Evolutionary conservation across 2,329 filamentous ascomycete genomes (phyloP), one percentile per base, ranked within the genome.

Genomic region (Aureobasidium sp.): DNA sequence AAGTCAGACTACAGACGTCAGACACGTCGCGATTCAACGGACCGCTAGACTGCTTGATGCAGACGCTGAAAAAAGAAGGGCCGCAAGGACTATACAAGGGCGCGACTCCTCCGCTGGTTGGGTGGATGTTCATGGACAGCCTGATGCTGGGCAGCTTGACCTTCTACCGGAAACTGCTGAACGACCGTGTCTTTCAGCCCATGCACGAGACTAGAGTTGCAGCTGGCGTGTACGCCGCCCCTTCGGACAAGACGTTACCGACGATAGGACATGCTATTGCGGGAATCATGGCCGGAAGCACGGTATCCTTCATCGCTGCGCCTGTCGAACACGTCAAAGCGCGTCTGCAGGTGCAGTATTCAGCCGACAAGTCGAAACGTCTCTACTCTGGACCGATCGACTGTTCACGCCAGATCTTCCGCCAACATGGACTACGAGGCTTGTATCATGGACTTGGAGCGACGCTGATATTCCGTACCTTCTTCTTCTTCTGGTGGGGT

Each of bases 401-500:
- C 77, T 96, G 91, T 73, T 74, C 87, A 41, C 77, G 75, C 67
- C 93, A 91, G 75, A 85, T 90, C 49, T 70, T 80, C 53, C 72
- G 73, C 29, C 70, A 73, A 56, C 91, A 97, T 73, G 93, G 94
- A 49, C 69, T 97, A 2, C 72, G 76, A 25, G 94, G 93, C 39
- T 74, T 99, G 8, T 99, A 93, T 75, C 91, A 91, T 72, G 94
- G 94, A 0, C 82, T 99, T 14, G 79, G 77, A 41, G 90, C 94
- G 1, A 97, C 94, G 0, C 79, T 97, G 53, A 75, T 97, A 52
- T 97, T 97, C 78, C 84, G 94, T 20, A 85, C 86, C 15, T 96
- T 93, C 78, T 99, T 99, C 81, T 97, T 96, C 82, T 94, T 88
- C 79, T 97, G 92, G 92, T 99, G 94, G 94, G 87, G 87, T n/a